Percentiles rank a stretch among this genome's conserved stretches.
Evolutionary conservation across 1,284 basidiomycete genomes (phyloP).

Genomic region (Coniophora puteana): DNA sequence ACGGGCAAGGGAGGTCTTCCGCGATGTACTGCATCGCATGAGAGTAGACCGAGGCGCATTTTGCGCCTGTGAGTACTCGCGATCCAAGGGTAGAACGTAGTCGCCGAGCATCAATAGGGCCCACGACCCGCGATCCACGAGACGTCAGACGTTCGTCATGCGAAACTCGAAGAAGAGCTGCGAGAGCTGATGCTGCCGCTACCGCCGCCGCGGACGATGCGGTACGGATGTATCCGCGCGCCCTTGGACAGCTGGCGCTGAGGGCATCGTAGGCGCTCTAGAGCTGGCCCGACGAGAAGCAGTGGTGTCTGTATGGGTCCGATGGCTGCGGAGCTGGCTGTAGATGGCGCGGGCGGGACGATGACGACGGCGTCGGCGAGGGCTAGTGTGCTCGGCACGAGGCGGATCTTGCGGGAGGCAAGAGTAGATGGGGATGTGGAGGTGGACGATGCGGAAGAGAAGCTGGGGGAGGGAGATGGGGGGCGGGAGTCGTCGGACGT

Average conservation of each 20-base stretch:
- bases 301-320: slow-evolving; percentile 22
- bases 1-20: too few relatives aligned
- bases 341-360: slow-evolving; percentile 26
- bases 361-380: slow-evolving; percentile 53
- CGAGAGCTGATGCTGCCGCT: too few relatives aligned
- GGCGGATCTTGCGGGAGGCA: slow-evolving; percentile 31
- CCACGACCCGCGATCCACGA: too few relatives aligned
- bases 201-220: slow-evolving; percentile 28
- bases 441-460: slow-evolving; percentile 16
- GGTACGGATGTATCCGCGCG: slow-evolving; percentile 53
- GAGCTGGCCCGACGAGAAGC: slow-evolving; percentile 43
- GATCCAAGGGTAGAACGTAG: too few relatives aligned
- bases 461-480: slow-evolving; percentile 19
- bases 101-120: too few relatives aligned
- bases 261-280: slow-evolving; percentile 36
- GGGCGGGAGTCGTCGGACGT: slow-evolving; percentile 5
- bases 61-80: too few relatives aligned
- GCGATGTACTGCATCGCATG: too few relatives aligned
- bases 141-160: slow-evolving; percentile 4
- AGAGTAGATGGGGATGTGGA: slow-evolving; percentile 16
- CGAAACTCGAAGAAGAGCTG: too few relatives aligned
- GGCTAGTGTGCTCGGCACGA: slow-evolving; percentile 46
- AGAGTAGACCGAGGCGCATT: too few relatives aligned
- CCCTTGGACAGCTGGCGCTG: slow-evolving; percentile 39
- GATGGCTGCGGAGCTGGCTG: background rate